phyloP scores from a whole-genome alignment of 2,329 filamentous ascomycete genomes.

The Penicillium sp. region DNA sequence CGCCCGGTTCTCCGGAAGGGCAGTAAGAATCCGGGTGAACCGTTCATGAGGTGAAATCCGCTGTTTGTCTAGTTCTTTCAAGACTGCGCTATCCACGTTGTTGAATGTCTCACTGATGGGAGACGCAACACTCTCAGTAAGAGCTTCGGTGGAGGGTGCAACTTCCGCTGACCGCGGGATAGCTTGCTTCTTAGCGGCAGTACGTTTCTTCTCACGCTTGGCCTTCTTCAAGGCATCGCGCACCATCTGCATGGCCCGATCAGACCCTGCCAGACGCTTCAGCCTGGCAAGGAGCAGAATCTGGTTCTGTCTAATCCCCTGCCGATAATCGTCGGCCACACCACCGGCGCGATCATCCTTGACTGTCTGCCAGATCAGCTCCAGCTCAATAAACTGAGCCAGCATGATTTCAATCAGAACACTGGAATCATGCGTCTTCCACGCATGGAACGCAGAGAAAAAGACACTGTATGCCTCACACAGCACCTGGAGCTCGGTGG shows the following conservation, averaged over 20 bases:
- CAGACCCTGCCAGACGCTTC: conserved; percentile 54
- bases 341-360: conserved; percentile 55
- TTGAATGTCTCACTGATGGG: conserved; percentile 37
- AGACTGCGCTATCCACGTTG: conserved; percentile 27
- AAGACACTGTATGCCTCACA: conserved; percentile 52
- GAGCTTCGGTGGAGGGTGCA: conserved; percentile 26
- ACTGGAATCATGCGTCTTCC: conserved; percentile 56
- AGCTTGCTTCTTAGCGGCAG: conserved; percentile 47
- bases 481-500: conserved; percentile 44
- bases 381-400: conserved; percentile 59
- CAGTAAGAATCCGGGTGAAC: conserved; percentile 49
- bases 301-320: conserved; percentile 59
- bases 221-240: conserved; percentile 54
- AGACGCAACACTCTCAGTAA: conserved; percentile 33
- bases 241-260: conserved; percentile 52
- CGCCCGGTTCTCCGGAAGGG: conserved; percentile 53
- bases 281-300: conserved; percentile 54
- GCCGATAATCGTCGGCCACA: conserved; percentile 54
- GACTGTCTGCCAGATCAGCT: conserved; percentile 59
- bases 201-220: conserved; percentile 45
- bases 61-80: conserved; percentile 30
- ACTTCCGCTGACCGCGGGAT: conserved; percentile 48
- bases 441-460: conserved; percentile 55
- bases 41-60: conserved; percentile 32
- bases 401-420: conserved; percentile 59